Percentiles rank a stretch among this genome's conserved stretches.
These are phyloP conservation scores for Cardamine occulta DNA, from an alignment of 345 rosid genomes.

Conservation along the genomic window DNA sequence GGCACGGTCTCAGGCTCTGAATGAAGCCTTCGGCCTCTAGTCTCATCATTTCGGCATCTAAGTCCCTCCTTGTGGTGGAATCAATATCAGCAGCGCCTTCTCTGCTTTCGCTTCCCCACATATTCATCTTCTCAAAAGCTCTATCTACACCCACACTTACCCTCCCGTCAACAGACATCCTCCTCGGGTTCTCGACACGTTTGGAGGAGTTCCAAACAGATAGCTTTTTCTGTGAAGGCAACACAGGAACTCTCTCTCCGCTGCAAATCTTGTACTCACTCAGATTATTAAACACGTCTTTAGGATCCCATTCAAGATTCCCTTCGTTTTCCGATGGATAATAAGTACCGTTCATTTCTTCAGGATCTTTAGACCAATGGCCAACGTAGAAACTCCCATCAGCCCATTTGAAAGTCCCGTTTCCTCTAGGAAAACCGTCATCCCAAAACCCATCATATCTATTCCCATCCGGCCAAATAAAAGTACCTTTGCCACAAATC, in stretches of 20 bases:
- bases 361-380: conserved; percentile 76
- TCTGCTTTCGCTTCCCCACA: conserved; percentile 63
- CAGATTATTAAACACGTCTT: conserved; percentile 51
- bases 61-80: conserved; percentile 42
- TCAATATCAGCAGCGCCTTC: conserved; percentile 45
- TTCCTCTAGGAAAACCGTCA: conserved; percentile 72
- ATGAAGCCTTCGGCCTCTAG: conserved; percentile 48
- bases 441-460: conserved; percentile 83
- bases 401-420: conserved; percentile 71
- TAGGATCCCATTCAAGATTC: conserved; percentile 68
- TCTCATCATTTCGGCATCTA: conserved; percentile 55
- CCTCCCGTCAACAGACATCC: conserved; percentile 84
- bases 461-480: conserved; percentile 69
- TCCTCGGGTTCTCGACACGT: conserved; percentile 57
- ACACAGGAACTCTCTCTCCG: conserved; percentile 68
- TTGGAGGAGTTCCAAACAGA: conserved; percentile 80
- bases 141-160: conserved; percentile 80
- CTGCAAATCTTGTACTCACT: conserved; percentile 49
- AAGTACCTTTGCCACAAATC: conserved; percentile 69
- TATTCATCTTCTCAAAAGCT: conserved; percentile 66
- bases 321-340: conserved; percentile 56
- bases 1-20: conserved; percentile 37
- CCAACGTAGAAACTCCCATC: conserved; percentile 85
- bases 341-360: conserved; percentile 73
- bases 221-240: conserved; percentile 87